These are phyloP conservation scores for Hydnomerulius pinastri DNA, from an alignment of 768 basidiomycete species.

Conservation along the genomic window DNA sequence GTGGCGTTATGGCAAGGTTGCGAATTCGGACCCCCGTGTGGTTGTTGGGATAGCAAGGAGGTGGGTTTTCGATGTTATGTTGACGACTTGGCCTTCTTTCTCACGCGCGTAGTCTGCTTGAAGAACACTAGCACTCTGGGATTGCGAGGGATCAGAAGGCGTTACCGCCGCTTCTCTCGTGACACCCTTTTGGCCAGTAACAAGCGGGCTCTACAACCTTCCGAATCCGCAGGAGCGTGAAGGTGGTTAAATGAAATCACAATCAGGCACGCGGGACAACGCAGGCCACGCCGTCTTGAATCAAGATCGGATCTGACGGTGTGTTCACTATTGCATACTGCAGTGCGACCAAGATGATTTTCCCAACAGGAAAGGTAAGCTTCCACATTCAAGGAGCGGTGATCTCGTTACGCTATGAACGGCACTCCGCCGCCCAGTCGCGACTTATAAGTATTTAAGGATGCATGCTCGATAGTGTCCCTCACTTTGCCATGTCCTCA, in stretches of 20 bases:
- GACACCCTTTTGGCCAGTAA: slow-evolving; percentile 16
- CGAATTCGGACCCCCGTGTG: slow-evolving; percentile 1
- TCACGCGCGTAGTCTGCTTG: slow-evolving; percentile 17
- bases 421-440: slow-evolving; percentile 32
- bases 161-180: slow-evolving; percentile 26
- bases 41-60: slow-evolving; percentile 14
- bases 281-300: slow-evolving; percentile 31
- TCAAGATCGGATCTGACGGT: slow-evolving; percentile 35
- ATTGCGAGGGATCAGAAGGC: slow-evolving; percentile 15
- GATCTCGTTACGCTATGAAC: slow-evolving; percentile 36
- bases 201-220: slow-evolving; percentile 18
- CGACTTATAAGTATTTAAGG: slow-evolving; percentile 27
- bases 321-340: slow-evolving; percentile 32
- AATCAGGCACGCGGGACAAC: slow-evolving; percentile 32
- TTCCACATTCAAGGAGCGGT: slow-evolving; percentile 34
- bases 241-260: slow-evolving; percentile 40
- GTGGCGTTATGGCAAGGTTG: slow-evolving; percentile 20
- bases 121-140: slow-evolving; percentile 5
- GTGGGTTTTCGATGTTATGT: slow-evolving; percentile 14
- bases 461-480: slow-evolving; percentile 8
- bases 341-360: slow-evolving; percentile 35
- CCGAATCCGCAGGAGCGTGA: slow-evolving; percentile 28
- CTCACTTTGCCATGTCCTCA: slow-evolving; percentile 42
- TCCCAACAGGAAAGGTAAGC: slow-evolving; percentile 36
- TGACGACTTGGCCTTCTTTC: slow-evolving; percentile 20